Base-by-base conservation (phyloP, 495 filamentous ascomycete species). In the Podospora pseudoanserina region DNA sequence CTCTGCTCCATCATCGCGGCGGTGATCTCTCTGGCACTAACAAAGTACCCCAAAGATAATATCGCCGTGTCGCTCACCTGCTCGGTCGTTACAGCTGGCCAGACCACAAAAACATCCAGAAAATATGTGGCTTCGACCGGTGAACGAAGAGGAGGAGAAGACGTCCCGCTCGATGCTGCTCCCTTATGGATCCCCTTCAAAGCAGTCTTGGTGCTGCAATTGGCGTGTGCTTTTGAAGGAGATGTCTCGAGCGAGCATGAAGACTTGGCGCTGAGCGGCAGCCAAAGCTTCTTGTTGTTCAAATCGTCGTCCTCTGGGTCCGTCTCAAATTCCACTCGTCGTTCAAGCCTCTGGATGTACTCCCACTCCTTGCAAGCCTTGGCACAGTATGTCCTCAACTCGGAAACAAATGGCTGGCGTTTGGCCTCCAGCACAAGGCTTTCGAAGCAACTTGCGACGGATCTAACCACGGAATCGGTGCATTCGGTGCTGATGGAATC, bases 301-400 rank as follows among this genome's bases (percentile, higher is more conserved):
- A 27, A 28, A 15, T 67, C 30, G 9, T 49, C 9, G 7, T 67
- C 65, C 3, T 67, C 30, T 26, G 39, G n/a, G 2, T 34, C 57
- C 3, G 27, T 32, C 16, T 65, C 57, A 27, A 44, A 6, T 11
- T 55, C 58, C 3, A 69, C 49, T n/a, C 44, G 26, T 20, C n/a
- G 34, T 19, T 69, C 67, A 34, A 69, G 67, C 13, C 9, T 26
- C n/a, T 69, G 67, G 28, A 69, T 60, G 39, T 34, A 69, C 5
- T 18, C 28, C 67, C 62, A 69, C 9, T 61, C 34, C 34, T 65
- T 7, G 34, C 16, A 30, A 53, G 62, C 44, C 18, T 54, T 30
- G 3, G 7, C 39, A 44, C 67, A 69, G 26, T 53, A 20, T 2
- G 6, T 28, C 19, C 56, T 16, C 20, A 69, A 20, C n/a, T 65